phyloP scores from a whole-genome alignment of 2,329 filamentous ascomycete species.

The Alternaria tenuissima region DNA sequence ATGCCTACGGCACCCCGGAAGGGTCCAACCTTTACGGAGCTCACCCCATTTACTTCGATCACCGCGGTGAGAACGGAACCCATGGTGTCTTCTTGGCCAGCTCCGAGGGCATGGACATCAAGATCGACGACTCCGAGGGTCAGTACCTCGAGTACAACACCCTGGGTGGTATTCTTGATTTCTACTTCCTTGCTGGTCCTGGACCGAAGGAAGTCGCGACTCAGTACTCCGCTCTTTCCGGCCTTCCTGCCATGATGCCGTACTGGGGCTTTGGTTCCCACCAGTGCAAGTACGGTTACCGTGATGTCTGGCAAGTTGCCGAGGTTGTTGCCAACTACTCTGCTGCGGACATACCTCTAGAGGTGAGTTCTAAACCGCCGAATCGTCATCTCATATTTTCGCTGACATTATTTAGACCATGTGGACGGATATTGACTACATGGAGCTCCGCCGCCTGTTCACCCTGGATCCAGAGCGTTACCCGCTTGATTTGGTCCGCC shows the following conservation, averaged over 20 bases:
- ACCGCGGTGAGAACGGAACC: slow-evolving; percentile 60
- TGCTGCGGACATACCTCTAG: slow-evolving; percentile 65
- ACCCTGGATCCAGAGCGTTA: slow-evolving; percentile 71
- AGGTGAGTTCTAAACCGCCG: slow-evolving; percentile 19
- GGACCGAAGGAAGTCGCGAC: slow-evolving; percentile 56
- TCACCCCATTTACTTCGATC: slow-evolving; percentile 79
- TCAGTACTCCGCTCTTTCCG: slow-evolving; percentile 59
- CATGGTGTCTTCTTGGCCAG: slow-evolving; percentile 49
- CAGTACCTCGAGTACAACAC: slow-evolving; percentile 82
- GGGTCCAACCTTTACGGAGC: slow-evolving; percentile 75
- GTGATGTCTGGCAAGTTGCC: slow-evolving; percentile 68
- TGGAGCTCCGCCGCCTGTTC: slow-evolving; percentile 68
- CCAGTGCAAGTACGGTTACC: slow-evolving; percentile 60
- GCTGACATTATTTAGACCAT: slow-evolving; percentile 63
- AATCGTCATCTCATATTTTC: neutral
- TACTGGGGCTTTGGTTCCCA: slow-evolving; percentile 63
- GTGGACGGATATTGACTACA: slow-evolving; percentile 78
- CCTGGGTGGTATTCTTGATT: slow-evolving; percentile 79
- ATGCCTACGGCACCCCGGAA: slow-evolving; percentile 67
- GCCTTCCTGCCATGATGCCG: slow-evolving; percentile 58
- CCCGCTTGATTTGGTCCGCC: slow-evolving; percentile 67
- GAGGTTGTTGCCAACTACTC: slow-evolving; percentile 74
- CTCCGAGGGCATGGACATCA: slow-evolving; percentile 70
- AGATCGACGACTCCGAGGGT: slow-evolving; percentile 70
- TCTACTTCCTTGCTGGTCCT: slow-evolving; percentile 62